Base-by-base conservation (phyloP, 192 early-diverging fungal genomes). In the Mortierella hygrophila region DNA sequence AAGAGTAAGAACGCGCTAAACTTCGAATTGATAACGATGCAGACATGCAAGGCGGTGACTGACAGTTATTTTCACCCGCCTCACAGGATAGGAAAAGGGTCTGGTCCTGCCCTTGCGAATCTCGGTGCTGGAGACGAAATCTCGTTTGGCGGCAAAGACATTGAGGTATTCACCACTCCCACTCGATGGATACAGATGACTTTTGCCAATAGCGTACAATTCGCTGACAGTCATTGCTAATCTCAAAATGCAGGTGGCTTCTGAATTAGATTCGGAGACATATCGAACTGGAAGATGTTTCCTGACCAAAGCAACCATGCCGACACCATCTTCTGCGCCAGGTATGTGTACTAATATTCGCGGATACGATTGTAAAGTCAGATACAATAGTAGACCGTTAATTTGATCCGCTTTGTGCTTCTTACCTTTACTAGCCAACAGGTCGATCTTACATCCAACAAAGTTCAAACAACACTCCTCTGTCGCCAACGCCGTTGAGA, bases 61-160 rank as follows among this genome's bases (percentile, higher is more conserved):
- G 49, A 52, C 18, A 5, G 21, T 18, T 52, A n/a, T 10, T 65
- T 65, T 65, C 11, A 13, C 10, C 13, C 1, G 29, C 4, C 2
- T 63, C 29, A 82, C n/a, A 82, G 80, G 21, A 75, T 82, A 8
- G 76, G 73, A 4, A 82, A 78, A 54, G 85, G 81, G 4, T 70
- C 71, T 26, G 76, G 76, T 49, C 47, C 47, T 5, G n/a, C 68
- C 6, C 21, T 73, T 8, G n/a, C 11, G 2, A 69, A 65, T 3
- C 37, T 79, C 6, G 60, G 57, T 13, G 37, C 68, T 60, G 82
- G 82, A 21, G 77, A 80, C 69, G 85, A 88, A 68, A 37, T 88
- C 26, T 88, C 88, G 0, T 65, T 78, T 65, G 79, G 72, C 32
- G 83, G 88, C 23, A 83, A 81, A 74, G 82, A 83, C 55, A 80